Conservation (phyloP, 2,329 filamentous ascomycete genomes). For the Phialophora chinensis region DNA sequence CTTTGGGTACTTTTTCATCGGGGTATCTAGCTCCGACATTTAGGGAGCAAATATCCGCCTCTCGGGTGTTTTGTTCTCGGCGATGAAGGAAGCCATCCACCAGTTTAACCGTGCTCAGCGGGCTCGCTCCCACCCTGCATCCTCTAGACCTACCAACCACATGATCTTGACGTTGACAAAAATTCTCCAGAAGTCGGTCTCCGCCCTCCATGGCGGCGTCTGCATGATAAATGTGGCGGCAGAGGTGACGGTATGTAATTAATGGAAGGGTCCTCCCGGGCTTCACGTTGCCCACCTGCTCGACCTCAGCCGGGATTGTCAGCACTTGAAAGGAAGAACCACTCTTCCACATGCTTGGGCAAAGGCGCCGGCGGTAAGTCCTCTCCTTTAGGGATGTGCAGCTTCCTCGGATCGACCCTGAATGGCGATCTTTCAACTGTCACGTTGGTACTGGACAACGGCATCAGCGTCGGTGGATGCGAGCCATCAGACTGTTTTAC, state of each 20-base stretch:
- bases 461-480: not conserved
- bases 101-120: not conserved
- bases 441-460: not conserved
- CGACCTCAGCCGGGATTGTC: not conserved
- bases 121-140: conserved; percentile 15
- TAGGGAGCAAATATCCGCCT: not conserved
- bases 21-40: not conserved
- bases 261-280: conserved; percentile 47
- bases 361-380: not conserved
- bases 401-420: not conserved
- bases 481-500: not conserved
- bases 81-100: not conserved
- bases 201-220: conserved; percentile 56
- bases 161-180: conserved; percentile 56
- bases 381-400: not conserved
- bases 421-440: not conserved
- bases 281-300: conserved; percentile 32
- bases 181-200: conserved; percentile 49
- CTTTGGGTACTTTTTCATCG: not conserved
- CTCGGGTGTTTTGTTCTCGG: not conserved
- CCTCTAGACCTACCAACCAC: conserved; percentile 53
- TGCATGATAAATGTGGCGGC: conserved; percentile 54
- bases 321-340: not conserved
- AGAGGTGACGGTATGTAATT: conserved; percentile 12
- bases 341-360: not conserved